A percentile compares a stretch with the other conserved stretches of the same genome.
These are phyloP conservation scores for Chaetomium tenue DNA, from an alignment of 495 filamentous ascomycete species.

Conservation along the genomic window DNA sequence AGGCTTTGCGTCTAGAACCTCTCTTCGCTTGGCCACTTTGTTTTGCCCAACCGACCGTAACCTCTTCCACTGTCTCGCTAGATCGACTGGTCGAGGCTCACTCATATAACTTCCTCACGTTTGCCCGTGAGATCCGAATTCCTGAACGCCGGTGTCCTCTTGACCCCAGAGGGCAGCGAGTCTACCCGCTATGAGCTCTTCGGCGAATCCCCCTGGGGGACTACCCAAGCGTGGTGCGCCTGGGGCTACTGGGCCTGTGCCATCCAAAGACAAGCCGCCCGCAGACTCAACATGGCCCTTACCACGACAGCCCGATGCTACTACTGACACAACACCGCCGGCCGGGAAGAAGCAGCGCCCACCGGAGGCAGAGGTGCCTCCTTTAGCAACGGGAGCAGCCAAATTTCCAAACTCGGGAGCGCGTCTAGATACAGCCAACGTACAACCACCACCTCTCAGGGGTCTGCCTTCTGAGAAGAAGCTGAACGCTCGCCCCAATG, in stretches of 20 bases:
- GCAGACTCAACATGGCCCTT: constrained; percentile 11
- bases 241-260: neutral
- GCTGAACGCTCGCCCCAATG: neutral
- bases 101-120: neutral
- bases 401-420: neutral
- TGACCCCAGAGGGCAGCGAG: neutral
- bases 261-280: neutral
- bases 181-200: neutral
- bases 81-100: neutral
- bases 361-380: neutral
- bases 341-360: neutral
- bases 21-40: constrained; percentile 2
- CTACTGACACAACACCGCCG: neutral
- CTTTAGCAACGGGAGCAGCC: neutral
- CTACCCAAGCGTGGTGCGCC: constrained; percentile 3
- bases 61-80: neutral
- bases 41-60: neutral
- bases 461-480: neutral
- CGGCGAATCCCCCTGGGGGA: neutral
- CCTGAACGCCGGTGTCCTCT: neutral
- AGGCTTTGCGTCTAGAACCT: neutral
- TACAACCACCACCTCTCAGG: neutral
- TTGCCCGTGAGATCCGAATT: neutral
- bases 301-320: neutral
- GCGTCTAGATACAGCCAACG: neutral